Percentiles rank a stretch among this genome's conserved stretches.
These are phyloP conservation scores for Epichloe sibirici DNA, from an alignment of 2,329 filamentous ascomycete genomes.

Conservation along the genomic window DNA sequence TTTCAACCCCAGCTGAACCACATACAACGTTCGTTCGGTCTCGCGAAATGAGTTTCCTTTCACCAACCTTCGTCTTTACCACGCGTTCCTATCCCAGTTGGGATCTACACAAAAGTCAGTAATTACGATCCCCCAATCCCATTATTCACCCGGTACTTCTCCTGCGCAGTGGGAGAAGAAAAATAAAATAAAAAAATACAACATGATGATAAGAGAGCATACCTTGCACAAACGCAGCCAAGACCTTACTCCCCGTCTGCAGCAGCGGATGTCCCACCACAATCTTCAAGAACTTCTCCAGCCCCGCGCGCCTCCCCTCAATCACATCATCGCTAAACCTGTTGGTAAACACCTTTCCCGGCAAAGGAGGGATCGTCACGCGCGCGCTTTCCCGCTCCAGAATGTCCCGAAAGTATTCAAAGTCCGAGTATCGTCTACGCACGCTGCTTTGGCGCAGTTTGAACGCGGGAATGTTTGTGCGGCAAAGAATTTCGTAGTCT, in stretches of 20 bases:
- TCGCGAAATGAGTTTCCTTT: no score
- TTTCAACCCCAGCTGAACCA: background rate
- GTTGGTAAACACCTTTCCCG: constrained; percentile 96
- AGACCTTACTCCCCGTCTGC: constrained; percentile 94
- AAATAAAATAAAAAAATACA: background rate
- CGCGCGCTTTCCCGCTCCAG: constrained; percentile 88
- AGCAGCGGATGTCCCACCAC: constrained; percentile 91
- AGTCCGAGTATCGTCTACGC: constrained; percentile 90
- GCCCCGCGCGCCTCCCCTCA: constrained; percentile 77
- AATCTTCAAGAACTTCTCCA: constrained; percentile 94
- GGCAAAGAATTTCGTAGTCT: constrained; percentile 94
- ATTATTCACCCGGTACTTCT: no score
- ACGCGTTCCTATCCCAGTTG: constrained; percentile 84
- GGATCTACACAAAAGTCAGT: constrained; percentile 42
- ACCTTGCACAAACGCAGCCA: constrained; percentile 97
- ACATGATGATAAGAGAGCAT: constrained; percentile 3
- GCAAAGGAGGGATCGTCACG: constrained; percentile 89
- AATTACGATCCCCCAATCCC: background rate
- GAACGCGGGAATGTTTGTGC: constrained; percentile 98
- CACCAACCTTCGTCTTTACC: constrained; percentile 38
- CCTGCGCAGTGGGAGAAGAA: no score
- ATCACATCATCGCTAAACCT: constrained; percentile 98
- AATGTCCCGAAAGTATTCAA: constrained; percentile 97
- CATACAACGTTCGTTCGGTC: background rate
- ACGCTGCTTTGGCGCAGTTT: constrained; percentile 84